A percentile compares a stretch with the other conserved stretches of the same genome.
phyloP scores from a whole-genome alignment of 805 yeast genomes.

The Lipomyces oligophaga region DNA sequence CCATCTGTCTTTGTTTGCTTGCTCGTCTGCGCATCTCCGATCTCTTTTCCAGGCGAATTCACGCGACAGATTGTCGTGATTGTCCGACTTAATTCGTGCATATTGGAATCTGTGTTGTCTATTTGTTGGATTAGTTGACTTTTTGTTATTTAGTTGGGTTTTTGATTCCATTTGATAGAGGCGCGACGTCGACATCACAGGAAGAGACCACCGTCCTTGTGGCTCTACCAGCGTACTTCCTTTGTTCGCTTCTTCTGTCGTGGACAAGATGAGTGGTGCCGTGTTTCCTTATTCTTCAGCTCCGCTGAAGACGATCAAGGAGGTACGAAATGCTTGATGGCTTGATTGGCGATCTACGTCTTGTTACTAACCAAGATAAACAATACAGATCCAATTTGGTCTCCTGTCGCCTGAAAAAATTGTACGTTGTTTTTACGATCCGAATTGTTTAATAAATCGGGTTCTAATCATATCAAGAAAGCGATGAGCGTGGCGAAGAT shows the following conservation, averaged over 20 bases:
- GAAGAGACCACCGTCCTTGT: conserved; percentile 1
- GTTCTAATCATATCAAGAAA: conserved; percentile 44
- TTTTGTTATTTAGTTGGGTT: neutral
- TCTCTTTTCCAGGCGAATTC: too few relatives aligned
- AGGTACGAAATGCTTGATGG: conserved; percentile 50
- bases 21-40: too few relatives aligned
- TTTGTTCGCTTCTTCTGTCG: conserved; percentile 2
- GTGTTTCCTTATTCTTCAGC: conserved; percentile 93
- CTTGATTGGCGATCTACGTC: neutral
- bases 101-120: neutral
- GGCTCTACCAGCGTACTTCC: conserved; percentile 6
- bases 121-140: too few relatives aligned
- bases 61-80: too few relatives aligned
- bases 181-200: neutral
- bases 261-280: conserved; percentile 25
- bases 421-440: conserved; percentile 37
- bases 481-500: conserved; percentile 97
- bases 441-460: too few relatives aligned
- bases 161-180: neutral
- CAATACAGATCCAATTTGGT: conserved; percentile 79
- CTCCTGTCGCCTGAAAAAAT: conserved; percentile 95
- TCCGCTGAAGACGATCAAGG: conserved; percentile 94
- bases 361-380: neutral
- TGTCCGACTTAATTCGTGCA: too few relatives aligned
- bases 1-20: too few relatives aligned